A percentile compares a stretch with the other conserved stretches of the same genome.
Evolutionary conservation across 1,139 yeast genomes (phyloP).

Genomic region (Spathaspora jeffriesii): DNA sequence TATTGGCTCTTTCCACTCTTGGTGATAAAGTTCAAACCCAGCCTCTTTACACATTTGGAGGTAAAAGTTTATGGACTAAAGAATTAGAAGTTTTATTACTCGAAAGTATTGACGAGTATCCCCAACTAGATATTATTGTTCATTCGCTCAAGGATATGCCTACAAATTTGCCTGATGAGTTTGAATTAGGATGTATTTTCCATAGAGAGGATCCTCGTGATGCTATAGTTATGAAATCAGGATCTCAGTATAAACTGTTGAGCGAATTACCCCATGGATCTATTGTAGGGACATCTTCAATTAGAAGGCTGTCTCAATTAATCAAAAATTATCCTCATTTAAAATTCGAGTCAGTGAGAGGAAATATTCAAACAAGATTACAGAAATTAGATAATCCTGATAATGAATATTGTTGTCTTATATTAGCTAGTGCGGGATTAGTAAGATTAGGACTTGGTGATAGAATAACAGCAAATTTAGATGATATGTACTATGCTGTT

Average conservation of each 20-base stretch:
- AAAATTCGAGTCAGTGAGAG: slow-evolving; percentile 75
- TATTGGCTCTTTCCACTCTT: slow-evolving; percentile 78
- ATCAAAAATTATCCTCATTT: slow-evolving; percentile 43
- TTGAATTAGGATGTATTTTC: slow-evolving; percentile 84
- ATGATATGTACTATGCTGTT: slow-evolving; percentile 92
- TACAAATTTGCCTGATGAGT: slow-evolving; percentile 85
- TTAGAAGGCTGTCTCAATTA: slow-evolving; percentile 81
- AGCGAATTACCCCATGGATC: slow-evolving; percentile 82
- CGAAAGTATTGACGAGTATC: slow-evolving; percentile 60
- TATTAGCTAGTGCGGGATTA: slow-evolving; percentile 93
- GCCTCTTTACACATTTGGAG: slow-evolving; percentile 94
- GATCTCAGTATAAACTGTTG: slow-evolving; percentile 62
- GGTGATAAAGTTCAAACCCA: slow-evolving; percentile 87
- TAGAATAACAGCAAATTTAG: slow-evolving; percentile 70
- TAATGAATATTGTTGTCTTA: slow-evolving; percentile 71
- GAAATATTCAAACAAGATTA: slow-evolving; percentile 83
- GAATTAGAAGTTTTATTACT: slow-evolving; percentile 83
- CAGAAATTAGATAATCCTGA: slow-evolving; percentile 71
- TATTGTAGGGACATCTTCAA: slow-evolving; percentile 91
- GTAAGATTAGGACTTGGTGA: slow-evolving; percentile 67
- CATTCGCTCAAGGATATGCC: slow-evolving; percentile 97
- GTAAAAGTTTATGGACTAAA: slow-evolving; percentile 95
- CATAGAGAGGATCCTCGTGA: slow-evolving; percentile 91
- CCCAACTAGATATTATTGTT: slow-evolving; percentile 82
- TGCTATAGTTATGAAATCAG: slow-evolving; percentile 80